Base-by-base conservation (phyloP, 768 basidiomycete species). In the Punctularia strigosozonata region DNA sequence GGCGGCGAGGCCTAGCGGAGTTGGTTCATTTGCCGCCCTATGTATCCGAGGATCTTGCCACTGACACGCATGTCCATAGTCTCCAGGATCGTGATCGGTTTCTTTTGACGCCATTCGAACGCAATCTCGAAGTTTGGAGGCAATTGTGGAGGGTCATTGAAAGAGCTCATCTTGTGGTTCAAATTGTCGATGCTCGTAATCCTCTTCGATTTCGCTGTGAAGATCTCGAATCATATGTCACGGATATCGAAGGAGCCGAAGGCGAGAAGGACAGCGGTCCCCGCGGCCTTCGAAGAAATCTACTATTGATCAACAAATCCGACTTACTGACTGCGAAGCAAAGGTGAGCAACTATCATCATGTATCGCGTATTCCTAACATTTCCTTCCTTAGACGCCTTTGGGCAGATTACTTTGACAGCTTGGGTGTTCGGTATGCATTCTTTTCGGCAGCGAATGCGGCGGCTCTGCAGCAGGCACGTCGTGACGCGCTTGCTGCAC, bases 141-240 rank as follows among this genome's bases (percentile, higher is more conserved):
- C 95, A 99, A 52, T 71, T 99, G 6, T 99, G 95, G 95, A 72
- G 95, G 37, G 95, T 98, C 1, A 62, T 95, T 6, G 95, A 99
- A 61, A 75, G 91, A 17, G 95, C 94, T 1, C 87, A 95, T 49
- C 74, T 99, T 18, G 62, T 98, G 23, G 85, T 98, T 2, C 90
- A 98, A 59, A 94, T 99, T 37, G 86, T 95, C 37, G 95, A 99
- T 53, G 90, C 90, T 5, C 78, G 95, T 26, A 97, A 95, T 63
- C 94, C 95, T 2, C 67, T 95, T 6, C 68, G 77, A 21, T 97
- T 97, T 54, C 77, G 90, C 17, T 97, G 92, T 37, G 85, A 90
- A 45, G 94, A 97, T 58, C 61, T 99, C 31, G 86, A 92, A 46
- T 61, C 68, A 1, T 95, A 95, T 54, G 80, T 98, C 1, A 58